Evolutionary conservation across 371 early-diverging fungal genomes (phyloP), one percentile per base, ranked within the genome.

Genomic region (Apophysomyces trapeziformis): DNA sequence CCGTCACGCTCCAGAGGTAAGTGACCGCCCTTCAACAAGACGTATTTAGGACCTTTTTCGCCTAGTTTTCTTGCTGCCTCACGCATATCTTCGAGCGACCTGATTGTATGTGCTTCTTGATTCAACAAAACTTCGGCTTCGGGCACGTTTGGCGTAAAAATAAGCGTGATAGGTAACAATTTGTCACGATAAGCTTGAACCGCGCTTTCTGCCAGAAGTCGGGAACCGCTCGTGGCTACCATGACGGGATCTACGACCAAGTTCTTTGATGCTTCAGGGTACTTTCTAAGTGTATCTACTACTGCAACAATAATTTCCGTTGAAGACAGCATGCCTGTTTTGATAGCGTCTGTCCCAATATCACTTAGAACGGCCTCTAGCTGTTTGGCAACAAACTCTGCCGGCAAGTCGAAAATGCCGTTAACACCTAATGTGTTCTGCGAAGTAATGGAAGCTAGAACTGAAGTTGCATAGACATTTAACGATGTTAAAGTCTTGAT

Each of bases 171-270:
- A 1, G 94, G 95, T 9, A 95, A 65, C 38, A 95, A 66, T 13
- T 76, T 70, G 2, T 64, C 38, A 13, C 81, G 76, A 57, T 91
- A 68, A 1, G 86, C 73, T 12, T 84, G 68, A 14, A 91, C 80
- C 4, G 94, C 92, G 14, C 88, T 86, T 2, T 74, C 72, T 9
- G 79, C 80, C 13, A 95, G 76, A 38, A 95, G 77, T 4, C 79
- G 79, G 12, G 85, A 80, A 13, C 92, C 93, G 1, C 87, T 85
- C 0, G 95, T 91, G 1, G 93, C 85, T 8, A 95, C 85, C 95
- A 95, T 95, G 39, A 95, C 95, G 4, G 95, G 95, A 65, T 95
- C 95, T 0, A 93, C 83, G 1, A 93, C 92, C 50, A 93, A 57
- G 44, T 80, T 72, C 38, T 36, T 54, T 36, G 57, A 21, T 26